Evolutionary conservation across 139 green algal genomes (phyloP), one percentile per base, ranked within the genome.

Genomic region (Eudorina sp.): DNA sequence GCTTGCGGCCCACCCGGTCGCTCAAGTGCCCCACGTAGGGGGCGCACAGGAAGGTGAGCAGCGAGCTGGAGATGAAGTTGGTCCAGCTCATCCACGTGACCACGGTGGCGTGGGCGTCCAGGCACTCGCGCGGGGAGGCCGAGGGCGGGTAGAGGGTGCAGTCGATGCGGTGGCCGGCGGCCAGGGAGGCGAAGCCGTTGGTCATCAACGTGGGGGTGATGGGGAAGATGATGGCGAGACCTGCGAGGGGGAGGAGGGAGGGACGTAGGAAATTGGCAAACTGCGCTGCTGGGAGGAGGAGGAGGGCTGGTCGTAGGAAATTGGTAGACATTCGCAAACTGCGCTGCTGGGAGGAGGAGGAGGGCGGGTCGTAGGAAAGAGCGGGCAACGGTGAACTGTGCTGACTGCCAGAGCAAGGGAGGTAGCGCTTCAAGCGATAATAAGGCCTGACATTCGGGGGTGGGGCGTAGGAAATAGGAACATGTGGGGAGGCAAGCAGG

Each of bases 121-220:
- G 36, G 43, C 90, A 93, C 23, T 69, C 82, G 4, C 6, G 18
- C 27, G 90, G 90, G 27, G 79, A 66, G 34, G 85, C 84, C 36
- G 53, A 29, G 2, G 90, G 90, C 27, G 86, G 82, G 53, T 86
- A 93, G 11, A 76, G 86, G 55, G 97, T 91, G 86, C 96, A 98
- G 64, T 96, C 88, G 21, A 98, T 85, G 27, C 66, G 43, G 21
- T 92, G 29, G 7, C 95, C 93, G 29, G 93, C 90, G 19, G 83
- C 68, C 1, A 92, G 75, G 25, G 90, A 94, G 0, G 96, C 95
- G 81, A 98, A 98, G 68, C 95, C 96, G 76, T 98, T 94, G 9
- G 95, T 97, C 40, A 96, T 86, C 0, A 98, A 80, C 25, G 90
- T 94, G 0, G 96, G 95, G 5, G 96, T 88, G 11, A 96, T 46